A percentile compares a stretch with the other conserved stretches of the same genome.
Conservation (phyloP, 441 rosid species). For the Croton setiger region DNA sequence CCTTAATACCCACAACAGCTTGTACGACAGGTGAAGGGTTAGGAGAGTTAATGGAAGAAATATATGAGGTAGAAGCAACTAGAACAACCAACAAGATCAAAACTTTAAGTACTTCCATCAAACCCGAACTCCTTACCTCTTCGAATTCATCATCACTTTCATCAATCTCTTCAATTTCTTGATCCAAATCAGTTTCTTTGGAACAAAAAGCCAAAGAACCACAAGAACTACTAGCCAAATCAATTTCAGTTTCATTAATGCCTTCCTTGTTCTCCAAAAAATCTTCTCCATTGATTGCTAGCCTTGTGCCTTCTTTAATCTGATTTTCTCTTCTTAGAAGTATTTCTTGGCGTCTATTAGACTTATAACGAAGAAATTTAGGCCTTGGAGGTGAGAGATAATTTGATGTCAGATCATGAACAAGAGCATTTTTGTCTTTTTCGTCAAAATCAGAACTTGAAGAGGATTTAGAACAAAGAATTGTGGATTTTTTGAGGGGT, state of each 20-base stretch:
- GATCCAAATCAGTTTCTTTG: slow-evolving; percentile 14
- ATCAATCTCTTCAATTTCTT: slow-evolving; percentile 23
- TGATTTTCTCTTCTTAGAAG: slow-evolving; percentile 22
- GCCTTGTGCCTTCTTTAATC: slow-evolving; percentile 16
- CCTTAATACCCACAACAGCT: slow-evolving; percentile 20
- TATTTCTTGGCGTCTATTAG: slow-evolving; percentile 35
- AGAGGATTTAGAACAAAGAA: slow-evolving; percentile 16
- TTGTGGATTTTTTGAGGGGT: background rate
- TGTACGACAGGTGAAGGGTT: slow-evolving; percentile 20
- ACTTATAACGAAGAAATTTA: slow-evolving; percentile 40
- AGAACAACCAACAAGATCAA: slow-evolving; percentile 27
- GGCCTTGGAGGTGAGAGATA: slow-evolving; percentile 48
- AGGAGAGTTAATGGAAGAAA: slow-evolving; percentile 40
- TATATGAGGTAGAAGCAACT: slow-evolving; percentile 27
- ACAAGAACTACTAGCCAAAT: slow-evolving; percentile 10
- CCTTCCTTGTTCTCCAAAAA: slow-evolving; percentile 7
- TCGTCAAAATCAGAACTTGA: slow-evolving; percentile 2
- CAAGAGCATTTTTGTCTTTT: slow-evolving; percentile 3
- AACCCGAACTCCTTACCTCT: slow-evolving; percentile 31
- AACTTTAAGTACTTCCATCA: slow-evolving; percentile 24
- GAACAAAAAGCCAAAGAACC: slow-evolving; percentile 9
- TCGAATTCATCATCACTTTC: slow-evolving; percentile 31
- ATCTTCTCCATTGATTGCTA: background rate
- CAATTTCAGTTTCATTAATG: slow-evolving; percentile 13
- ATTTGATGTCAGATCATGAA: slow-evolving; percentile 23